Conservation (phyloP, 1,284 basidiomycete species). For the Singerocomus inundabilis region DNA sequence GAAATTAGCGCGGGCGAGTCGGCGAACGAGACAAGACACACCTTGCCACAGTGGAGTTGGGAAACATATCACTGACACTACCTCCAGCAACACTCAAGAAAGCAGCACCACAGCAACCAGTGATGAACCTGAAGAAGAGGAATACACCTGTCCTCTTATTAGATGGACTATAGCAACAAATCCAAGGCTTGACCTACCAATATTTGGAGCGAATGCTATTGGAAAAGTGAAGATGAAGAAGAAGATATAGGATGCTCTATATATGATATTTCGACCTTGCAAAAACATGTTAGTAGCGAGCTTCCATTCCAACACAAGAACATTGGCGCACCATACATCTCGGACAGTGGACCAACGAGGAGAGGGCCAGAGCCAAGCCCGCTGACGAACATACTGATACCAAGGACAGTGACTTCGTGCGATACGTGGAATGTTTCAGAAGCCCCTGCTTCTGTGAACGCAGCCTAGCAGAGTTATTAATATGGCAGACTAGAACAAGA, state of each 20-base stretch:
- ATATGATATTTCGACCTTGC: conserved; percentile 57
- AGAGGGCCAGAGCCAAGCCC: conserved; percentile 51
- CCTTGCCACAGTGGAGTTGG: conserved; percentile 61
- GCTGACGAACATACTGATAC: conserved; percentile 69
- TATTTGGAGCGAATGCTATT: conserved; percentile 65
- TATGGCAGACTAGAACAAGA: background rate
- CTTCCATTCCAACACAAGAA: conserved; percentile 12
- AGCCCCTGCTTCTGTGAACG: conserved; percentile 64
- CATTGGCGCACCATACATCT: conserved; percentile 41
- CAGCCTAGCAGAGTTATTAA: conserved; percentile 44
- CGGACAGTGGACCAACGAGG: conserved; percentile 48
- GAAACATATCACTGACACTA: conserved; percentile 74
- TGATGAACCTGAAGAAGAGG: conserved; percentile 47
- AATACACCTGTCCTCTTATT: conserved; percentile 36
- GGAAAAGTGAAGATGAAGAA: conserved; percentile 60
- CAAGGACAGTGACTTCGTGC: conserved; percentile 65
- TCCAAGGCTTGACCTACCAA: conserved; percentile 37
- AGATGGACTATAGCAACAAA: background rate
- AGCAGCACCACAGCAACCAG: conserved; percentile 66
- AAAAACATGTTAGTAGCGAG: conserved; percentile 45
- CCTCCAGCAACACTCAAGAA: conserved; percentile 84
- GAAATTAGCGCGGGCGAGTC: conserved; percentile 4
- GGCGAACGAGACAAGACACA: conserved; percentile 36
- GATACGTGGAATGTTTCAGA: conserved; percentile 59
- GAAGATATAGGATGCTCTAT: conserved; percentile 48